Conservation (phyloP, 768 basidiomycete species). For the Imleria badia region DNA sequence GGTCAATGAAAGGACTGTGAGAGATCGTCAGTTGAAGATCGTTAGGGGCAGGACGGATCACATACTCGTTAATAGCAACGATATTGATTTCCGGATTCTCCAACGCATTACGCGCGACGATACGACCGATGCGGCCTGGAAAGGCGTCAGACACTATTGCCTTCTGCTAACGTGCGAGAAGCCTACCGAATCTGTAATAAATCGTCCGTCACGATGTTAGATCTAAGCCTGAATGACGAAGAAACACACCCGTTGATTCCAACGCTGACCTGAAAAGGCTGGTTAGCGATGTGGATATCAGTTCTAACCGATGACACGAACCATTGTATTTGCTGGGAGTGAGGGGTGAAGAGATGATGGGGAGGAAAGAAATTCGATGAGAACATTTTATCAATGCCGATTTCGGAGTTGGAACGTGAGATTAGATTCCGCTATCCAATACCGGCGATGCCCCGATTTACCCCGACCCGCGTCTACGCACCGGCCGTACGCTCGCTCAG, state of each 20-base stretch:
- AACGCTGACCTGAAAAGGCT: constrained; percentile 62
- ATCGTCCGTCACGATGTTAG: constrained; percentile 11
- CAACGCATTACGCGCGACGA: constrained; percentile 94
- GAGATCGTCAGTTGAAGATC: not conserved
- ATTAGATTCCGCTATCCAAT: not conserved
- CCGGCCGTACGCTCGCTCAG: too few species aligned
- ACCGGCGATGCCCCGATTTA: too few species aligned
- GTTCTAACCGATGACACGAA: constrained; percentile 3
- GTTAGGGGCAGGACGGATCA: constrained; percentile 6
- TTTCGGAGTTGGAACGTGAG: constrained; percentile 28
- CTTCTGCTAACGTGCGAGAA: not conserved
- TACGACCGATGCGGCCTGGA: constrained; percentile 95
- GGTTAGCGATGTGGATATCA: not conserved
- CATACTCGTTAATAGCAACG: constrained; percentile 93
- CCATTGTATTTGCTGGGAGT: constrained; percentile 23
- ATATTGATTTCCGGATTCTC: constrained; percentile 73
- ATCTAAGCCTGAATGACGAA: constrained; percentile 1
- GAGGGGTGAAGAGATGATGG: constrained; percentile 5
- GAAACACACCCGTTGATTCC: constrained; percentile 90
- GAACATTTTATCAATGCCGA: too few species aligned
- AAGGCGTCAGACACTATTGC: constrained; percentile 20
- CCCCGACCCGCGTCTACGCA: too few species aligned
- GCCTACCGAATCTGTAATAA: constrained; percentile 66
- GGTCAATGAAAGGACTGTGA: constrained; percentile 91
- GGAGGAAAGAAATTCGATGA: not conserved